Evolutionary conservation across 2,329 filamentous ascomycete species (phyloP).

Genomic region (Fusarium odoratissimum): DNA sequence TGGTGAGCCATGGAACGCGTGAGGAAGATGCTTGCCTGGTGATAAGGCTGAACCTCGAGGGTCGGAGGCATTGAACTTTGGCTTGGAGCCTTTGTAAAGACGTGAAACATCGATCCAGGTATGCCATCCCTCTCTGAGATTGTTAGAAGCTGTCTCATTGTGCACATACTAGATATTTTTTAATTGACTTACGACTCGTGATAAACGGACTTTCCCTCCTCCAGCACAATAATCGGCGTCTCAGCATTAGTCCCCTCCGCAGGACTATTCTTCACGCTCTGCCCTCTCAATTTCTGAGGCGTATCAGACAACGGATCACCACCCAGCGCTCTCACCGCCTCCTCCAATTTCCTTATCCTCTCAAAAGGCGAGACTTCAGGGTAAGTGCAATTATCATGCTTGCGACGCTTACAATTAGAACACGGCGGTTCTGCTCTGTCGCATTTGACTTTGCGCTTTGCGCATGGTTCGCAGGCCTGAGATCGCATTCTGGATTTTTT

Average conservation of each 20-base stretch:
- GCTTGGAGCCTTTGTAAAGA: constrained; percentile 5
- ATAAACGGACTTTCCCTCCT: constrained; percentile 13
- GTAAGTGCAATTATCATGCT: constrained; percentile 22
- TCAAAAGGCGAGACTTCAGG: constrained; percentile 18
- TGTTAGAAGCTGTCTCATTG: no score
- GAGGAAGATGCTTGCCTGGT: constrained; percentile 6
- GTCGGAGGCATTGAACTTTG: background rate
- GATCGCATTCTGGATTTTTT: background rate
- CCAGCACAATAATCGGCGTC: constrained; percentile 16
- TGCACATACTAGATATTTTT: no score
- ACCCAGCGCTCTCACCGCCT: constrained; percentile 12
- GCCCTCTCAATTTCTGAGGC: background rate
- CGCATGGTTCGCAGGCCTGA: constrained; percentile 32
- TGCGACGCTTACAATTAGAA: constrained; percentile 22
- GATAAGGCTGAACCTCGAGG: constrained; percentile 14
- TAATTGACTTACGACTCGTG: constrained; percentile 24
- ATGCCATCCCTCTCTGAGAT: constrained; percentile 10
- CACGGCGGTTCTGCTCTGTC: constrained; percentile 25
- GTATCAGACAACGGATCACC: constrained; percentile 8
- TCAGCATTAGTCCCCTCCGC: background rate
- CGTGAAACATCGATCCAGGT: constrained; percentile 6
- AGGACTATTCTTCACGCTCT: background rate
- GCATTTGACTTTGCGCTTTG: constrained; percentile 28
- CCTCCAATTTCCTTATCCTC: constrained; percentile 16
- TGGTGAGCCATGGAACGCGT: constrained; percentile 19